Evolutionary conservation across 1,284 basidiomycete genomes (phyloP), one percentile per base, ranked within the genome.

Genomic region (Fomitopsis betulina): DNA sequence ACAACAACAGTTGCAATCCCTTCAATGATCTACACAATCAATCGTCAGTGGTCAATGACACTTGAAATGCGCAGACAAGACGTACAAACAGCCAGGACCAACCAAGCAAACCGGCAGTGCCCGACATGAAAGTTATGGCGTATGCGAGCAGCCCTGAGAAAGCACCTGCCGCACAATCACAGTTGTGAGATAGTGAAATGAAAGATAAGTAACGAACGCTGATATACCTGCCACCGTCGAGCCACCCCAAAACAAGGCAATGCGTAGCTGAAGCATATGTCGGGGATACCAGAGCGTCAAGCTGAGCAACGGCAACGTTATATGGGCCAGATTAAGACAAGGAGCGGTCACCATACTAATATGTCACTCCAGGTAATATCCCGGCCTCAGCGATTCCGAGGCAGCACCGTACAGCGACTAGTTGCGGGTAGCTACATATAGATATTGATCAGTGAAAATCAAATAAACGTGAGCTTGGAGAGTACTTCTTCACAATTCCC

Each of bases 361-460:
- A 88, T 0, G 81, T 79, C 6, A 87, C 84, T 17, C 87, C 85
- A 8, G 86, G 86, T 65, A 87, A 86, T 25, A 89, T 69, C 0
- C 88, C 87, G 5, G 85, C 83, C 68, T 90, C 88, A 0, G 86
- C 79, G 0, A 89, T 67, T 2, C 89, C 87, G 3, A 89, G 79
- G 58, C 75, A 82, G 5, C 84, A 75, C 23, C 83, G 82, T 13
- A 76, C 76, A n/a, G 79, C 86, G 12, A 87, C 78, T 3, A 88
- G 78, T 65, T 87, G 79, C 21, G 78, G 79, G 64, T 85, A 88
- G 52, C 83, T 86, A 32, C 9, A 12, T 2, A 15, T 21, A 38
- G 57, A 13, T 42, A 12, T 27, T 17, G 42, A 40, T 35, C 59
- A 55, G 53, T 55, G 43, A 19, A 56, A 43, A 39, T 12, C 55